phyloP scores from a whole-genome alignment of 73 alveolate genomes.

The Breviolum minutum region DNA sequence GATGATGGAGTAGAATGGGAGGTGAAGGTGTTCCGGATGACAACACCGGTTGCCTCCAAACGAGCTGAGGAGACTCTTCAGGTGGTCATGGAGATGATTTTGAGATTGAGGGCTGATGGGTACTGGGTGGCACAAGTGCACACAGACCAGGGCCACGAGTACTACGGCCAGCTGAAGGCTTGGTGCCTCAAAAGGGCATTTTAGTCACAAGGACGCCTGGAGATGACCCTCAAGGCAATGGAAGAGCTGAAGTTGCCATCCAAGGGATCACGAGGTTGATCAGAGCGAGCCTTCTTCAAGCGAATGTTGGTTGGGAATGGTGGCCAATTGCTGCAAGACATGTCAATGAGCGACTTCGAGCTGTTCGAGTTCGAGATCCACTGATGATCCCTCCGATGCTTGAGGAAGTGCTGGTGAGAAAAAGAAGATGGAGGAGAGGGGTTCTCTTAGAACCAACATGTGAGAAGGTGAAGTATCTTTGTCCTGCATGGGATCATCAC shows the following conservation, averaged over 20 bases:
- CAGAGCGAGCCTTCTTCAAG: background rate
- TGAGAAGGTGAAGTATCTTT: background rate
- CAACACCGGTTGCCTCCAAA: background rate
- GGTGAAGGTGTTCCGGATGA: background rate
- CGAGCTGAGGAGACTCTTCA: background rate
- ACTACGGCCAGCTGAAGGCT: background rate
- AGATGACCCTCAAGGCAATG: background rate
- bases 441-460: background rate
- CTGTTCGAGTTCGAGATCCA: background rate
- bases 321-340: background rate
- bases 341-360: background rate
- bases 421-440: background rate
- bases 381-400: background rate
- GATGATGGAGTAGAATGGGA: no score
- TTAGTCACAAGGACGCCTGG: background rate
- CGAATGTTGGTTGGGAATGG: background rate
- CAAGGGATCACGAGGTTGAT: background rate
- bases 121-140: background rate
- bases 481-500: background rate
- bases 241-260: background rate
- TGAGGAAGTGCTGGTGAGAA: background rate
- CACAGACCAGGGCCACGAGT: background rate
- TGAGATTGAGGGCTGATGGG: background rate
- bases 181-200: background rate
- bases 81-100: background rate